Conservation (phyloP, 345 rosid genomes). For the Geranium rotundifolium region DNA sequence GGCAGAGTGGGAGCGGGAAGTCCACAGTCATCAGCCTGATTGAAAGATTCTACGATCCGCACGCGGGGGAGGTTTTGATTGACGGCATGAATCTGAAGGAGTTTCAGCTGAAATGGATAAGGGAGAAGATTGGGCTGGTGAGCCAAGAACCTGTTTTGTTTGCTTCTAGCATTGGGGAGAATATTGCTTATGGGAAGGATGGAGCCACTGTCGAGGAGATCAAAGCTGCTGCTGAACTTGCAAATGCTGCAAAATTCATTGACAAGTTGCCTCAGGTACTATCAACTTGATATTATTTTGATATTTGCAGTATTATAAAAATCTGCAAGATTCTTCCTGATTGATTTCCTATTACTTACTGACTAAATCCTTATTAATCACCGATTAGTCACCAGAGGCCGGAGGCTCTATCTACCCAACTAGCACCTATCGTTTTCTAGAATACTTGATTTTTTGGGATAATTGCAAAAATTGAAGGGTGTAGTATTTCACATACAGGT, state of each 20-base stretch:
- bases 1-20: slow-evolving; percentile 37
- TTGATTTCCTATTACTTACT: too few relatives aligned
- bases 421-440: too few relatives aligned
- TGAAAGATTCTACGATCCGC: slow-evolving; percentile 32
- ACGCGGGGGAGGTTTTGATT: slow-evolving; percentile 17
- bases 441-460: too few relatives aligned
- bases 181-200: slow-evolving; percentile 29
- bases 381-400: too few relatives aligned
- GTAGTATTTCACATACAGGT: too few relatives aligned
- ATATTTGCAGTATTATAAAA: too few relatives aligned
- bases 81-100: slow-evolving; percentile 27
- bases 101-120: slow-evolving; percentile 31
- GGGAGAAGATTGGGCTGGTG: slow-evolving; percentile 28
- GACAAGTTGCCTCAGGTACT: slow-evolving; percentile 28
- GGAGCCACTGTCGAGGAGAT: slow-evolving; percentile 25
- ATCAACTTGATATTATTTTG: neutral
- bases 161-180: slow-evolving; percentile 24
- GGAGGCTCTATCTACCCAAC: too few relatives aligned
- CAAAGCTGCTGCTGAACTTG: slow-evolving; percentile 23
- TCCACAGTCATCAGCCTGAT: slow-evolving; percentile 31
- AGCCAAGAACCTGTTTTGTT: slow-evolving; percentile 35
- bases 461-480: too few relatives aligned
- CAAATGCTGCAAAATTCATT: slow-evolving; percentile 33
- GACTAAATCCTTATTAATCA: too few relatives aligned
- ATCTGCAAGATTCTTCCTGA: too few relatives aligned